Evolutionary conservation across 768 basidiomycete species (phyloP).

Genomic region (Fomitopsis serialis): DNA sequence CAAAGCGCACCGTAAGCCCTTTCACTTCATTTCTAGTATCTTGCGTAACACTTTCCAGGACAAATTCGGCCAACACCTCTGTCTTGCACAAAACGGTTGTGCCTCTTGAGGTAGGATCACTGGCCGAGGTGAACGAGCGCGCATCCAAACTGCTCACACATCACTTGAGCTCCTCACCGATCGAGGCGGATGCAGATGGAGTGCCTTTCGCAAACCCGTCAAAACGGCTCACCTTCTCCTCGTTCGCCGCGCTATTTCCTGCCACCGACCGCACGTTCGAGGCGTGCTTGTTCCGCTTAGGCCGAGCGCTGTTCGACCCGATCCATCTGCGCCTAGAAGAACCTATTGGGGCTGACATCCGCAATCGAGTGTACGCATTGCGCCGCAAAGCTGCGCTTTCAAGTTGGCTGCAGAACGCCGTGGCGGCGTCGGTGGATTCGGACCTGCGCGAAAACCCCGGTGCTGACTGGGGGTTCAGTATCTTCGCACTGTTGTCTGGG

Average conservation of each 20-base stretch:
- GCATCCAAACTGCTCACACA: constrained; percentile 67
- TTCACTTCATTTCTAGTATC: background rate
- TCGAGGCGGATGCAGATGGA: constrained; percentile 63
- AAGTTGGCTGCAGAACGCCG: constrained; percentile 76
- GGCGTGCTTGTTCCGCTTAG: constrained; percentile 83
- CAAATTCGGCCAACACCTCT: constrained; percentile 57
- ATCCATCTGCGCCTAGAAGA: constrained; percentile 60
- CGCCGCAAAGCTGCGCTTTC: constrained; percentile 78
- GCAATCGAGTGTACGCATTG: constrained; percentile 53
- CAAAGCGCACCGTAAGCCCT: constrained; percentile 44
- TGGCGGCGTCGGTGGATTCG: constrained; percentile 64
- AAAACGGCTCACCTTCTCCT: constrained; percentile 63
- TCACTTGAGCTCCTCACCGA: constrained; percentile 69
- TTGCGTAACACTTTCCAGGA: constrained; percentile 27
- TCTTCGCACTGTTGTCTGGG: constrained; percentile 80
- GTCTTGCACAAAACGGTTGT: constrained; percentile 46
- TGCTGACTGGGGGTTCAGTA: constrained; percentile 39
- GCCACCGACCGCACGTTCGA: constrained; percentile 67
- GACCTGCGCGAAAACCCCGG: constrained; percentile 53
- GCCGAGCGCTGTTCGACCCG: constrained; percentile 82
- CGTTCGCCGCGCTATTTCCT: constrained; percentile 70
- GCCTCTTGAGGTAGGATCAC: constrained; percentile 31
- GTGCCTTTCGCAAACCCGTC: constrained; percentile 67
- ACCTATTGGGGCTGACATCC: constrained; percentile 53
- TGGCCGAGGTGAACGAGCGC: constrained; percentile 32